Evolutionary conservation across 805 yeast species (phyloP), one percentile per base, ranked within the genome.

Genomic region (Cyberlindnera xylosilytica): DNA sequence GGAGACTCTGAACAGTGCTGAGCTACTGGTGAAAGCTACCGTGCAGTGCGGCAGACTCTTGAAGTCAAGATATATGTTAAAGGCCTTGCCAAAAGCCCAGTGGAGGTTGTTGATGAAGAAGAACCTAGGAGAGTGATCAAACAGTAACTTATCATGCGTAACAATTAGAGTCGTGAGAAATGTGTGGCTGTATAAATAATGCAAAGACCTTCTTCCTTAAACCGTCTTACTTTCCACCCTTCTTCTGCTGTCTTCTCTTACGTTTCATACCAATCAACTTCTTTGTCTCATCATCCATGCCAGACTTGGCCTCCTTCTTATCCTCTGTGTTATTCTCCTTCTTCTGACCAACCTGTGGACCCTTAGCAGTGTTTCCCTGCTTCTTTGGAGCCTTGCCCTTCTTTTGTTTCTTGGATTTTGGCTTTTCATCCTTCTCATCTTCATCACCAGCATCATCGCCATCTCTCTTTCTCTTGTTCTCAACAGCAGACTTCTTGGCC

Each of bases 231-330:
- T 29, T 24, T 4, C 38, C 34, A 32, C 33, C 33, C 34, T 28
- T 36, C 56, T 67, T 75, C 37, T 69, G 67, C 64, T 74, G 75
- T 66, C 76, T 81, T 68, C 76, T 76, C 65, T 70, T 82, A 64
- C 90, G 78, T 65, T 82, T 84, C 52, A 73, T 66, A 32, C 84
- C 87, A 52, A 84, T 84, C 40, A 83, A 61, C 54, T 77, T 72
- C 60, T 79, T 83, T 16, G 79, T 73, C 44, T 75, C 78, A 26
- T 76, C 80, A 23, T 77, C 65, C 26, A 79, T 45, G 2, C 69
- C 76, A 6, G 73, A 63, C 31, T 60, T 54, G 3, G 54, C n/a
- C 19, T 32, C n/a, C 19, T 41, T 40, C 27, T 52, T 54, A 13
- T 33, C 13, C 17, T 38, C 12, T 23, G 35, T n/a, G n/a, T n/a